These are phyloP conservation scores for Lachnellula willkommii DNA, from an alignment of 2,329 filamentous ascomycete genomes.

Conservation along the genomic window DNA sequence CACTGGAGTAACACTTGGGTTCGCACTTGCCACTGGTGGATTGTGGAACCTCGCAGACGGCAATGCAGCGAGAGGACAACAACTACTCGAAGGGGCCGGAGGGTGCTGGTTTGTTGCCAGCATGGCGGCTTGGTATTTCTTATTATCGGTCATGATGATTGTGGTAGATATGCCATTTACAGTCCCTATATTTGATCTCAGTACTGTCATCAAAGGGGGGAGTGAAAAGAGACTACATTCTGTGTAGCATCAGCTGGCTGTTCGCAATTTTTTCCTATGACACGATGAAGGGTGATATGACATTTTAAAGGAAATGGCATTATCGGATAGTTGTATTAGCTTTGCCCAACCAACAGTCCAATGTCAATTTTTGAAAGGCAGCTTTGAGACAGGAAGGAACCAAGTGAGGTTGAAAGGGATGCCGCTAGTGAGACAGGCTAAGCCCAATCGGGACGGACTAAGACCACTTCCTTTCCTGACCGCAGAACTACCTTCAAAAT, in stretches of 20 bases:
- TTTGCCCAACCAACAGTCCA: too few relatives aligned
- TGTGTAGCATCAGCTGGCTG: neutral
- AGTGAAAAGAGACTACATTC: conserved; percentile 12
- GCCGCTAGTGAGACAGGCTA: too few relatives aligned
- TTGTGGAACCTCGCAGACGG: conserved; percentile 42
- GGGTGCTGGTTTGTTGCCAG: conserved; percentile 46
- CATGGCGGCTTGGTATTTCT: conserved; percentile 49
- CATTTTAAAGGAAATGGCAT: neutral
- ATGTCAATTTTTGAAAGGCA: too few relatives aligned
- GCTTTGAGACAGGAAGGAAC: too few relatives aligned
- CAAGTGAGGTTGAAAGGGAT: too few relatives aligned
- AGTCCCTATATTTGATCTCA: conserved; percentile 52
- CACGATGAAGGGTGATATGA: neutral
- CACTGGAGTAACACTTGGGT: conserved; percentile 52
- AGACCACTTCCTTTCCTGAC: too few relatives aligned
- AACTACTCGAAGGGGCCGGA: conserved; percentile 34
- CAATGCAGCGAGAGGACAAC: conserved; percentile 1
- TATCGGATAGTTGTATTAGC: too few relatives aligned
- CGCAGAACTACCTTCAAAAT: too few relatives aligned
- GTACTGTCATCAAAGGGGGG: conserved; percentile 39
- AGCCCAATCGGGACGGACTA: too few relatives aligned
- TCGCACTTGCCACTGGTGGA: conserved; percentile 53
- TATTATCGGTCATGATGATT: conserved; percentile 48
- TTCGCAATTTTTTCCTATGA: too few relatives aligned
- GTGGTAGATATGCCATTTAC: conserved; percentile 51